phyloP scores from a whole-genome alignment of 2,329 filamentous ascomycete genomes.

The Albophoma yamanashiensis region DNA sequence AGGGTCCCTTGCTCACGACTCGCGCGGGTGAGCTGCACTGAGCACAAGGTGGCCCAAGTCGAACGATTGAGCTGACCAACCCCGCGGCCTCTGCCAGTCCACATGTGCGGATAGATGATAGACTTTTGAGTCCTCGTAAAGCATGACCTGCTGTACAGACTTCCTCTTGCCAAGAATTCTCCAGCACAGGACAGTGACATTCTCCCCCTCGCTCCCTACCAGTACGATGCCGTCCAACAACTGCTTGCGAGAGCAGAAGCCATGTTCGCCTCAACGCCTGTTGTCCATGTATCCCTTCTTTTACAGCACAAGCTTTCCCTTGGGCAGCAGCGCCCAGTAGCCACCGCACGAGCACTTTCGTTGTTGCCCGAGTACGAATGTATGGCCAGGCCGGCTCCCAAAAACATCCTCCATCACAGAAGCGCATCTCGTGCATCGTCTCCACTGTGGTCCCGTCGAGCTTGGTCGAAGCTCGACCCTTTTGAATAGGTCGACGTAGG shows the following conservation, averaged over 20 bases:
- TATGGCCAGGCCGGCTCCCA: constrained; percentile 35
- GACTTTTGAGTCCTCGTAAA: neutral
- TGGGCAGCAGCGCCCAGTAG: constrained; percentile 35
- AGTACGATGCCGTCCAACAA: too few species aligned
- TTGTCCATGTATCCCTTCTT: neutral
- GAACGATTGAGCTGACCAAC: neutral
- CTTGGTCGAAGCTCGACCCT: constrained; percentile 37
- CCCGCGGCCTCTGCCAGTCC: neutral
- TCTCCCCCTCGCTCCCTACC: neutral
- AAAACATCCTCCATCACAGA: constrained; percentile 54
- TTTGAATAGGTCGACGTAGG: constrained; percentile 46
- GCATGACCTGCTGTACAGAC: neutral
- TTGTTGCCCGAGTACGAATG: constrained; percentile 44
- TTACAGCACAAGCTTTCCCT: constrained; percentile 15
- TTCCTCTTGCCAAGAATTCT: neutral
- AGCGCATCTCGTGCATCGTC: constrained; percentile 44
- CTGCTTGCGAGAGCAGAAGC: neutral
- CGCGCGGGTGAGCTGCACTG: neutral
- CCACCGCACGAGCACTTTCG: constrained; percentile 45
- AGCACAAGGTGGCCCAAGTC: neutral
- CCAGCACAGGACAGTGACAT: neutral
- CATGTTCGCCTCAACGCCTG: neutral
- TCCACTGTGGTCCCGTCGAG: constrained; percentile 17
- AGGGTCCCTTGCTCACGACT: neutral
- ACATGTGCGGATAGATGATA: neutral